These are phyloP conservation scores for Jasminum sambac DNA, from an alignment of 257 asterid genomes.

Conservation along the genomic window DNA sequence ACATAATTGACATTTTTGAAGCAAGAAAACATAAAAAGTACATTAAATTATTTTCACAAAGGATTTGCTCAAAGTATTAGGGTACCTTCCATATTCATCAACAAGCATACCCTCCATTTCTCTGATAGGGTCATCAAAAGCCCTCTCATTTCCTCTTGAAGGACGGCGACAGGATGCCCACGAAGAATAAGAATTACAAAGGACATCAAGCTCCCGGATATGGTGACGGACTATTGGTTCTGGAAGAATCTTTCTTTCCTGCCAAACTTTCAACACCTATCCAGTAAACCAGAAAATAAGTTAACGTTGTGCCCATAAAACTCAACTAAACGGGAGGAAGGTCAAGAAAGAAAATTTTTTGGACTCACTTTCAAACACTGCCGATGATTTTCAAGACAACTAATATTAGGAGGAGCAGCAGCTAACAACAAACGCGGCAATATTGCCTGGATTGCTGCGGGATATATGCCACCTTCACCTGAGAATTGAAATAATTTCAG, in stretches of 20 bases:
- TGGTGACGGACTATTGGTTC: slow-evolving; percentile 76
- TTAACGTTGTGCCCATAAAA: background rate
- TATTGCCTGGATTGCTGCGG: slow-evolving; percentile 70
- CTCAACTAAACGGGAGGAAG: slow-evolving; percentile 1
- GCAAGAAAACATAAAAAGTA: slow-evolving; percentile 1
- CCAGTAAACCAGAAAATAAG: slow-evolving; percentile 23
- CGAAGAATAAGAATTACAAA: slow-evolving; percentile 63
- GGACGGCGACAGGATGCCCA: slow-evolving; percentile 59
- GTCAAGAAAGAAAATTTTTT: slow-evolving; percentile 16
- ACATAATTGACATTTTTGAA: slow-evolving; percentile 16
- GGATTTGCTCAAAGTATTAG: slow-evolving; percentile 3
- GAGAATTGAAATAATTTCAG: slow-evolving; percentile 36
- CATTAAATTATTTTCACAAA: slow-evolving; percentile 1
- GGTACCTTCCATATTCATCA: slow-evolving; percentile 91
- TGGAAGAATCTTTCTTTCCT: slow-evolving; percentile 80
- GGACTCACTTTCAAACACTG: slow-evolving; percentile 84
- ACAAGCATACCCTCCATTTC: slow-evolving; percentile 95
- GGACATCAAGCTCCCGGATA: slow-evolving; percentile 76
- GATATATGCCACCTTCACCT: slow-evolving; percentile 83
- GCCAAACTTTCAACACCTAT: slow-evolving; percentile 95
- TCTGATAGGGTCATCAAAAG: slow-evolving; percentile 87
- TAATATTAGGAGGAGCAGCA: slow-evolving; percentile 85
- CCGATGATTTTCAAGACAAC: slow-evolving; percentile 74
- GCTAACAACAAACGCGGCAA: slow-evolving; percentile 80
- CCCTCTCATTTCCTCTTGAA: slow-evolving; percentile 70